phyloP scores from a whole-genome alignment of 2,329 filamentous ascomycete genomes.

The Pseudovirgaria hyperparasitica region DNA sequence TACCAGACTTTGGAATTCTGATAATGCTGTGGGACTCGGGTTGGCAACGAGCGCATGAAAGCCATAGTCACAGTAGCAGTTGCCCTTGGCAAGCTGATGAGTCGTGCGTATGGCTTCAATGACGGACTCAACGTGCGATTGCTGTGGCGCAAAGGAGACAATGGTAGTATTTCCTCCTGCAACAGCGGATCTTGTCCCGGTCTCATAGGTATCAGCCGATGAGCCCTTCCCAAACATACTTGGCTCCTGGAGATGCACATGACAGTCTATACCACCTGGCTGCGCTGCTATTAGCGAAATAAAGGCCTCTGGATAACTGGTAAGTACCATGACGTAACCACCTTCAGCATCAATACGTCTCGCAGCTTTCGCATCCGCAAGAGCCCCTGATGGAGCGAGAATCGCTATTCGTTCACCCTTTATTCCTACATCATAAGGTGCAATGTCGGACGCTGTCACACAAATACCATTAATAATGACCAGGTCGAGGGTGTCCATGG shows the following conservation, averaged over 20 bases:
- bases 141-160: constrained; percentile 36
- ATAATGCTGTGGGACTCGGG: constrained; percentile 19
- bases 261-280: constrained; percentile 32
- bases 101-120: constrained; percentile 31
- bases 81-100: constrained; percentile 28
- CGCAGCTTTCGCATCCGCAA: constrained; percentile 15
- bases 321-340: constrained; percentile 29
- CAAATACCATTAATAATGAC: constrained; percentile 31
- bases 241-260: constrained; percentile 35
- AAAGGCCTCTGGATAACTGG: constrained; percentile 6
- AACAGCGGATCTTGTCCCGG: constrained; percentile 28
- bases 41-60: constrained; percentile 28
- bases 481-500: too few relatives aligned
- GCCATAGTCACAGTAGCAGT: constrained; percentile 37
- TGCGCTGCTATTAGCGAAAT: not conserved
- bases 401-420: constrained; percentile 29
- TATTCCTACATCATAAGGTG: constrained; percentile 30
- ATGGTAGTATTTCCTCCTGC: constrained; percentile 38
- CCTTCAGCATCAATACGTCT: constrained; percentile 30
- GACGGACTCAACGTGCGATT: constrained; percentile 31
- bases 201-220: constrained; percentile 27
- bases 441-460: constrained; percentile 25
- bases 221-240: constrained; percentile 31
- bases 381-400: constrained; percentile 17
- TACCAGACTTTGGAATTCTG: constrained; percentile 22